Evolutionary conservation across 73 alveolate species (phyloP), one percentile per base, ranked within the genome.

Genomic region (Paramecium bursaria): DNA sequence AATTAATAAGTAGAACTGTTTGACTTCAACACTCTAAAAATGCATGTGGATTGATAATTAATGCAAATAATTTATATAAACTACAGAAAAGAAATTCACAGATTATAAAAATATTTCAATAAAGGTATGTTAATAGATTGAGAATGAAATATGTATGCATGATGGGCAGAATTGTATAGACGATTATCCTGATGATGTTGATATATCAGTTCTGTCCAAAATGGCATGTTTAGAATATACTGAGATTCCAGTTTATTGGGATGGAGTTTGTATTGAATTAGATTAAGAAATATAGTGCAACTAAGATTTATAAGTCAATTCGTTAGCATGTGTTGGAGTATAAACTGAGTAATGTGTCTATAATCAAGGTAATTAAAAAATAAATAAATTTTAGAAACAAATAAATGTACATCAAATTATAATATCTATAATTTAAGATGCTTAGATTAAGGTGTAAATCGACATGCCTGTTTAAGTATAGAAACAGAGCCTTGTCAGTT

Each of bases 41-140:
- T 67, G 82, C 44, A 67, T 31, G 35, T 67, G 82, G 82, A 27
- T 39, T 67, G 82, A 67, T 39, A 9, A 25, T 15, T 9, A 6
- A 0, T 67, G 82, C 30, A 15, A 44, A 25, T 33, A 53, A 3
- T 39, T 39, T 19, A 23, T 7, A 0, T 31, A 33, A 6, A 13
- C 49, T 39, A 4, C 33, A 17, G 50, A 3, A 0, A 35, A 14
- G 44, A 35, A 15, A 11, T 15, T 13, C 21, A 39, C 11, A 5
- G 5, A 39, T 11, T 67, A 57, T 21, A 47, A 67, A 25, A 42
- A 35, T 4, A 14, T 47, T n/a, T n/a, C n/a, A n/a, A n/a, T n/a
- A n/a, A n/a, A n/a, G n/a, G n/a, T n/a, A n/a, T n/a, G n/a, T n/a
- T n/a, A n/a, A n/a, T n/a, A n/a, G n/a, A n/a, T n/a, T n/a, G n/a